These are phyloP conservation scores for Saccharomycopsis phalli DNA, from an alignment of 1,139 yeast genomes.

Conservation along the genomic window DNA sequence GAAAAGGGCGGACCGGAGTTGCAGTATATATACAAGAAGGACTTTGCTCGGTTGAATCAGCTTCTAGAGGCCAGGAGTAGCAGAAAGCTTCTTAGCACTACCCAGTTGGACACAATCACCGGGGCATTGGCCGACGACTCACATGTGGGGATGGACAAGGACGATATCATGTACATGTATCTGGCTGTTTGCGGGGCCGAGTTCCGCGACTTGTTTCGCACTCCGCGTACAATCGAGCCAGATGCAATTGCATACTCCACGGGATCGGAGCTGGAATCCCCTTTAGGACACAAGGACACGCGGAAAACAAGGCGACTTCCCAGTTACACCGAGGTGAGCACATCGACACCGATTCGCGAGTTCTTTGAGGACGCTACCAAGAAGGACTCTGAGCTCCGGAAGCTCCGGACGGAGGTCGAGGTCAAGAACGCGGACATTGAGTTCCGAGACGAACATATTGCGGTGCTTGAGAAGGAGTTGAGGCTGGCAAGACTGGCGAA, in stretches of 20 bases:
- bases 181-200: not conserved
- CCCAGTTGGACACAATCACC: not conserved
- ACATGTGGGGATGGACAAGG: conserved; percentile 1
- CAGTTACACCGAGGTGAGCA: not conserved
- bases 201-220: not conserved
- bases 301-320: too few relatives aligned
- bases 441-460: conserved; percentile 9
- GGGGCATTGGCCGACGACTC: not conserved
- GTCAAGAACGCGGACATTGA: conserved; percentile 9
- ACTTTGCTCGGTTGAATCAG: conserved; percentile 1
- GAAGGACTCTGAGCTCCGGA: not conserved
- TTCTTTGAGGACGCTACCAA: not conserved
- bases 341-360: not conserved
- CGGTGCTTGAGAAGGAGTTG: not conserved
- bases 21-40: not conserved
- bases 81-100: not conserved
- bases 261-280: not conserved
- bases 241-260: not conserved
- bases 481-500: not conserved
- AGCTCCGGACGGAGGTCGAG: conserved; percentile 4
- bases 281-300: too few relatives aligned
- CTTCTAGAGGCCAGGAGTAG: not conserved
- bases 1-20: not conserved
- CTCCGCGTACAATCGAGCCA: not conserved
- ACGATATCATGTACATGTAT: conserved; percentile 1